Conservation (phyloP, 2,329 filamentous ascomycete species). For the Phialocephala sp. region DNA sequence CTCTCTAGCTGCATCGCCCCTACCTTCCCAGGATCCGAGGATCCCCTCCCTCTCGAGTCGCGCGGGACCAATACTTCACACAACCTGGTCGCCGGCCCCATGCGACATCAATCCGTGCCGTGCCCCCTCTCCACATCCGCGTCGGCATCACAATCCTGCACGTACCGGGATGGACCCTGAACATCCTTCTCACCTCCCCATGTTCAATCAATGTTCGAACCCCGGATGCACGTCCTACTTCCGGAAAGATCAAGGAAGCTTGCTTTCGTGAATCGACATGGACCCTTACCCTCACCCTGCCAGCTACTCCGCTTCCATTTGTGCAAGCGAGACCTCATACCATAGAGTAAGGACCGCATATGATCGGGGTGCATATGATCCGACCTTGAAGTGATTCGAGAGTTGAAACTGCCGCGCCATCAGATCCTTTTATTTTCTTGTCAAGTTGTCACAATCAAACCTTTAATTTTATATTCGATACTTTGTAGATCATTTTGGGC, state of each 20-base stretch:
- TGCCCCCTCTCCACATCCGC: slow-evolving; percentile 2
- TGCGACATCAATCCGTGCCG: not conserved
- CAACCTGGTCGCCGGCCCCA: too few relatives aligned
- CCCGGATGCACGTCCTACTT: not conserved
- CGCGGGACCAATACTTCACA: too few relatives aligned
- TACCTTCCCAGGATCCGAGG: not conserved
- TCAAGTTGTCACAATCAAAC: not conserved
- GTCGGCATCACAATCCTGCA: not conserved
- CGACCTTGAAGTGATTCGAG: not conserved
- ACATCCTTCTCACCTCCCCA: not conserved
- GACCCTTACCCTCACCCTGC: not conserved
- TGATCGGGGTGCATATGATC: too few relatives aligned
- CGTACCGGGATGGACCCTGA: not conserved
- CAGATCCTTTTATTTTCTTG: not conserved
- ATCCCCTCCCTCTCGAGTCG: too few relatives aligned
- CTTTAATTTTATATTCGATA: not conserved
- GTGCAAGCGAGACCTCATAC: not conserved
- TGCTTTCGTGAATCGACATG: not conserved
- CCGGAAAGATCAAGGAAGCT: not conserved
- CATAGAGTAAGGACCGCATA: not conserved
- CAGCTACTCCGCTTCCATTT: too few relatives aligned
- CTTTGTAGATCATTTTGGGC: not conserved
- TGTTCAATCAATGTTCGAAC: not conserved
- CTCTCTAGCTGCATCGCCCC: not conserved
- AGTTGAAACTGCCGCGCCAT: not conserved